These are phyloP conservation scores for Blastocystis sp. DNA, from an alignment of 352 stramenopile genomes.

Conservation along the genomic window DNA sequence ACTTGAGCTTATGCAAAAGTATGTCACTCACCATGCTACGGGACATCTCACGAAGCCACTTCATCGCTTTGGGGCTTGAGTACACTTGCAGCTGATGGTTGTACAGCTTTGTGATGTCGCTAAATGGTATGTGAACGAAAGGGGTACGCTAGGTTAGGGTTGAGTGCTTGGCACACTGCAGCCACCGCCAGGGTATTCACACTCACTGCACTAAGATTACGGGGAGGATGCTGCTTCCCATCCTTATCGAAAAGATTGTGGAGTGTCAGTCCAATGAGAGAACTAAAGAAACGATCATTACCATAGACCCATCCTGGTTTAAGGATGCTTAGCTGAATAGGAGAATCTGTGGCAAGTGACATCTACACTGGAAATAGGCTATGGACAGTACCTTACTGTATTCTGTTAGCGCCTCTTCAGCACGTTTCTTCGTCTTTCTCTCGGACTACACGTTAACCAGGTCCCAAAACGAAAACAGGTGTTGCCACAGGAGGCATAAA, in stretches of 20 bases:
- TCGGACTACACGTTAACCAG: neutral
- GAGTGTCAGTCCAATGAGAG: neutral
- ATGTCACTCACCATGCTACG: neutral
- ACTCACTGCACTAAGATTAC: constrained; percentile 38
- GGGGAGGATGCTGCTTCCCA: neutral
- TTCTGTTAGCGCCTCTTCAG: constrained; percentile 18
- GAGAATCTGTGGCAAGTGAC: constrained; percentile 31
- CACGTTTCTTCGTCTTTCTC: constrained; percentile 36
- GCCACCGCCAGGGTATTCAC: constrained; percentile 23
- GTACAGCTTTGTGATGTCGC: neutral
- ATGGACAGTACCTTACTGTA: neutral
- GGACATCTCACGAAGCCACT: neutral
- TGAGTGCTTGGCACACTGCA: constrained; percentile 1
- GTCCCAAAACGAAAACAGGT: neutral
- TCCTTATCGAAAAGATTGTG: neutral
- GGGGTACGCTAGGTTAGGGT: neutral
- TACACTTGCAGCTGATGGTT: constrained; percentile 11
- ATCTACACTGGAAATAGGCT: neutral
- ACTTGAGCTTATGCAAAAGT: neutral
- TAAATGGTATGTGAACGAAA: neutral
- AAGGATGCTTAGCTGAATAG: constrained; percentile 29
- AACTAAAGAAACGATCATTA: neutral
- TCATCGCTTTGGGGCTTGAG: neutral
- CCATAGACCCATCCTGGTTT: constrained; percentile 53
- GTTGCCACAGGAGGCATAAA: constrained; percentile 30